Evolutionary conservation across 2,329 filamentous ascomycete species (phyloP).

Genomic region (Sarocladium kiliense): DNA sequence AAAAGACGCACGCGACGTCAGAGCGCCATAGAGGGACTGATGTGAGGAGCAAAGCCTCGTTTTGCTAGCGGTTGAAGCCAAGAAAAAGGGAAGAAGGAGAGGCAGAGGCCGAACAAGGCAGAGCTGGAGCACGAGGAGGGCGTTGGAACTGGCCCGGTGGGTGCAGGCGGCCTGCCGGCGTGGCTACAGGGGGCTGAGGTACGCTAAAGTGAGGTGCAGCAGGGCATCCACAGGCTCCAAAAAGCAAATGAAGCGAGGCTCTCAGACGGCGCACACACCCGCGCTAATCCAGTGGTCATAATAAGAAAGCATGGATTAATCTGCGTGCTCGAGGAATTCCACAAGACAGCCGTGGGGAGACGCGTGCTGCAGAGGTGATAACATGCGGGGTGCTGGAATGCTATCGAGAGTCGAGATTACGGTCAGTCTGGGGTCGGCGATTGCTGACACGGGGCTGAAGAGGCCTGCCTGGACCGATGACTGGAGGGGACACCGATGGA

Average conservation of each 20-base stretch:
- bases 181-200: not conserved
- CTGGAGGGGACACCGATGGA: too few relatives aligned
- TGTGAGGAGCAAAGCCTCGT: slow-evolving; percentile 1
- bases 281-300: not conserved
- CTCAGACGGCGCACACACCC: not conserved
- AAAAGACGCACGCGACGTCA: slow-evolving; percentile 30
- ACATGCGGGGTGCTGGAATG: slow-evolving; percentile 9
- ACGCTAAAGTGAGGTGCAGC: slow-evolving; percentile 7
- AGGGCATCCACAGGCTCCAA: slow-evolving; percentile 6
- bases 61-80: not conserved
- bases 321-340: not conserved
- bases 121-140: not conserved
- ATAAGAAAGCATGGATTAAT: not conserved
- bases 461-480: too few relatives aligned
- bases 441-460: not conserved
- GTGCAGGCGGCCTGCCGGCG: not conserved
- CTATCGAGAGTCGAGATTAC: not conserved
- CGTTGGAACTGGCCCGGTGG: not conserved
- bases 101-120: slow-evolving; percentile 1
- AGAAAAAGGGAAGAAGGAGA: not conserved
- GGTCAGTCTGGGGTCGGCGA: not conserved
- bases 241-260: slow-evolving; percentile 7
- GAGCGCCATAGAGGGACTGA: slow-evolving; percentile 1
- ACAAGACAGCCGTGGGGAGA: not conserved
- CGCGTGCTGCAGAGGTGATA: not conserved